These are phyloP conservation scores for Globisporangium abappressorium DNA, from an alignment of 352 stramenopile genomes.

Conservation along the genomic window DNA sequence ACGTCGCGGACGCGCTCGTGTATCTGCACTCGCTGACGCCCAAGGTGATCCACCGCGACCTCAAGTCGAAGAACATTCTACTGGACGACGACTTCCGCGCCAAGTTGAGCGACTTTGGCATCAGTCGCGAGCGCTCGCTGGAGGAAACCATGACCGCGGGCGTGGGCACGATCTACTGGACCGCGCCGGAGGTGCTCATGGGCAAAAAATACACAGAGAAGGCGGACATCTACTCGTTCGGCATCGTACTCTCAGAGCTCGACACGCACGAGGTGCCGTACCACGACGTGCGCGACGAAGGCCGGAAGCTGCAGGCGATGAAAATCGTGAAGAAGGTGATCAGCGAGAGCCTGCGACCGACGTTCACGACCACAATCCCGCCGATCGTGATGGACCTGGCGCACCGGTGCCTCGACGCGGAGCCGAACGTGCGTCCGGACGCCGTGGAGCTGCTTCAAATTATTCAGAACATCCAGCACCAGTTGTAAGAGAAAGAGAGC, in stretches of 20 bases:
- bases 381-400: constrained; percentile 55
- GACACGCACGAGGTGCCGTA: constrained; percentile 79
- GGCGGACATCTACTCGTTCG: constrained; percentile 83
- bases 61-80: constrained; percentile 81
- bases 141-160: constrained; percentile 82
- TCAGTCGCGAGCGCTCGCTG: constrained; percentile 70
- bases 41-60: constrained; percentile 79
- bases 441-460: constrained; percentile 64
- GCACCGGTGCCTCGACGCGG: constrained; percentile 57
- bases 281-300: constrained; percentile 70
- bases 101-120: constrained; percentile 76
- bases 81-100: constrained; percentile 58
- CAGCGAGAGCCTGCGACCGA: constrained; percentile 58
- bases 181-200: constrained; percentile 75
- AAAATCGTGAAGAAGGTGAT: constrained; percentile 87
- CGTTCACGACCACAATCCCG: constrained; percentile 56
- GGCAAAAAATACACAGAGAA: constrained; percentile 85
- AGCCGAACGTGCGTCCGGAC: constrained; percentile 66
- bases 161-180: constrained; percentile 85
- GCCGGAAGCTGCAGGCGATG: constrained; percentile 77
- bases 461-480: constrained; percentile 56
- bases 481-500: constrained; percentile 28
- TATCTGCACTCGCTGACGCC: constrained; percentile 73
- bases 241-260: constrained; percentile 78
- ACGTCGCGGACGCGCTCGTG: constrained; percentile 65